phyloP scores from a whole-genome alignment of 805 yeast genomes.

The Yamadazyma endophytica region DNA sequence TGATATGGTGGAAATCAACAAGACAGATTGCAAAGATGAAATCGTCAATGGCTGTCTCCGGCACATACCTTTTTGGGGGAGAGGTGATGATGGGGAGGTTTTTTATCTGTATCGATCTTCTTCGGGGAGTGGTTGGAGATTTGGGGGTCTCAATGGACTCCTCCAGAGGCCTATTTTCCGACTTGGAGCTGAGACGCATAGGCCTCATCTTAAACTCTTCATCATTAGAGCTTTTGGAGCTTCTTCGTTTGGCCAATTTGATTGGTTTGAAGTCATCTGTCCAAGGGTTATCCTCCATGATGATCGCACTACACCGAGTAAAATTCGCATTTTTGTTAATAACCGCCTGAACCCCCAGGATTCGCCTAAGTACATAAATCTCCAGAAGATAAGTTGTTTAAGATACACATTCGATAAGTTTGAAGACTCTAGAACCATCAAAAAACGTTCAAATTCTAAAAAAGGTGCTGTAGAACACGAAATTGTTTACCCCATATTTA shows the following conservation, averaged over 20 bases:
- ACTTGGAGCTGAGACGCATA: constrained; percentile 7
- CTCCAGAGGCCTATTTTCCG: too few relatives aligned
- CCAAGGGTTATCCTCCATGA: constrained; percentile 12
- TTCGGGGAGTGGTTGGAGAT: constrained; percentile 9
- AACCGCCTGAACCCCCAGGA: not conserved
- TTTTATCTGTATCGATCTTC: constrained; percentile 30
- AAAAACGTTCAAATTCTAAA: too few relatives aligned
- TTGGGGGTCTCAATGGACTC: constrained; percentile 3
- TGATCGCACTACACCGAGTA: not conserved
- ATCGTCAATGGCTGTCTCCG: constrained; percentile 16
- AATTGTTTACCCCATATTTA: too few relatives aligned
- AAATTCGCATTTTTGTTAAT: not conserved
- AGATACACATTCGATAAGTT: not conserved
- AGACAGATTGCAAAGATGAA: constrained; percentile 79
- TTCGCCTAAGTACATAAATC: not conserved
- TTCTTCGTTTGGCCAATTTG: constrained; percentile 21
- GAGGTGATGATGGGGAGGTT: constrained; percentile 30
- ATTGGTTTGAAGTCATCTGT: constrained; percentile 20
- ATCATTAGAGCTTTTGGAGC: constrained; percentile 1
- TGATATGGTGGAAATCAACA: constrained; percentile 84
- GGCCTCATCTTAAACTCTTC: constrained; percentile 12
- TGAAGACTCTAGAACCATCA: not conserved
- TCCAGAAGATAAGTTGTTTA: not conserved
- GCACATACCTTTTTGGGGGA: constrained; percentile 7
- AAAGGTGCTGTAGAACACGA: too few relatives aligned